Conservation (phyloP, 352 stramenopile species). For the Phytophthora nicotianae region DNA sequence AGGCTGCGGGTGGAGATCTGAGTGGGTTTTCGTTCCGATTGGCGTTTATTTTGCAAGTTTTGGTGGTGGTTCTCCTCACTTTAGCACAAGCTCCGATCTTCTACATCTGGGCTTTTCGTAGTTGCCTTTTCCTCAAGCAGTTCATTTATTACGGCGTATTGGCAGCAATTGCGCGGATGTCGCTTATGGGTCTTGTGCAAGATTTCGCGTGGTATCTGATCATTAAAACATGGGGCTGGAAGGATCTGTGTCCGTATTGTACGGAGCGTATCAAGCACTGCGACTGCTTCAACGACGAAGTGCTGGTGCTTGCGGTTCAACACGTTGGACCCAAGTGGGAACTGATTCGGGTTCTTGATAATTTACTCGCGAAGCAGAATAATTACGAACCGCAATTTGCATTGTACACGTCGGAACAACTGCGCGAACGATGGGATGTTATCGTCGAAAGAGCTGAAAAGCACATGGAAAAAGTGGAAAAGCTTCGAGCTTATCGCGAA, state of each 20-base stretch:
- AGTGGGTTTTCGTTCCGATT: constrained; percentile 59
- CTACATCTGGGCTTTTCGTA: constrained; percentile 71
- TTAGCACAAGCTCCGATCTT: constrained; percentile 63
- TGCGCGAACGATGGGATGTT: constrained; percentile 66
- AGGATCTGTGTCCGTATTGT: constrained; percentile 69
- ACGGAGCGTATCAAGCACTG: constrained; percentile 69
- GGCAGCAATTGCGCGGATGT: constrained; percentile 58
- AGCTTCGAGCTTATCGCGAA: constrained; percentile 53
- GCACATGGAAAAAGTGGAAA: constrained; percentile 71
- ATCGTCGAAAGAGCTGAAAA: constrained; percentile 53
- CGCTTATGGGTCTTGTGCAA: constrained; percentile 51
- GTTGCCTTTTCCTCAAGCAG: constrained; percentile 61
- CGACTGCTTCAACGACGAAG: constrained; percentile 77
- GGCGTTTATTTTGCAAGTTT: constrained; percentile 58
- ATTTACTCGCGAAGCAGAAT: constrained; percentile 45
- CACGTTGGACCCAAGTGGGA: constrained; percentile 68
- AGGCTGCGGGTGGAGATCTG: constrained; percentile 46
- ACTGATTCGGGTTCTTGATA: constrained; percentile 63
- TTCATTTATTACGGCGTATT: constrained; percentile 72
- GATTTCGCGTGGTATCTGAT: constrained; percentile 64
- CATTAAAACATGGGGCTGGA: constrained; percentile 66
- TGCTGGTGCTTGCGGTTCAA: constrained; percentile 63
- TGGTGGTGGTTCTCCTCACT: constrained; percentile 56
- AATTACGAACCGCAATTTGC: constrained; percentile 60
- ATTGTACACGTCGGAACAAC: constrained; percentile 60